Evolutionary conservation across 139 green algal genomes (phyloP), one percentile per base, ranked within the genome.

Genomic region (Closterium sp.): DNA sequence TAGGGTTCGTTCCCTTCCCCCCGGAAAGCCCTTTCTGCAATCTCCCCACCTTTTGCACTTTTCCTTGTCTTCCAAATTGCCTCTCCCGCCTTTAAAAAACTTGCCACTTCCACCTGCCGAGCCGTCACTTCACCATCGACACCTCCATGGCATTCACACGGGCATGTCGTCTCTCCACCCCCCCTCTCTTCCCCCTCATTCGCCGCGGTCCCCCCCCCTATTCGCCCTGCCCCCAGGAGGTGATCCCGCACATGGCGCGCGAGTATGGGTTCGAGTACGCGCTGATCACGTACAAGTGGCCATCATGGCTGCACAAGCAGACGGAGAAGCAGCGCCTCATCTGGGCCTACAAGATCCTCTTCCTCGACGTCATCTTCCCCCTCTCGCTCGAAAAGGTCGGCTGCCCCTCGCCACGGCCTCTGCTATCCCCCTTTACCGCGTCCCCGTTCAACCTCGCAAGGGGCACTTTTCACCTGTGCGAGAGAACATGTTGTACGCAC

Each of bases 221-320:
- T 30, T 87, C 8, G 7, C 33, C n/a, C 32, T 23, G 3, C 31
- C 33, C 32, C 21, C 89, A 92, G 91, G 85, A 95, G 33, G 97
- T 98, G 84, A 93, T 99, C 21, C 98, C 98, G 2, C 92, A 96
- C 76, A 98, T 99, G 96, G 98, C 98, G 9, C 33, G 84, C 7
- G 81, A 93, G 69, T 94, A 94, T 66, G 84, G 95, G 64, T 99
- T 99, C 94, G 97, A 99, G 69, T 99, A 96, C 84, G 95, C 97
- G 93, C 97, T 99, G 88, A 96, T 99, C 16, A 99, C 98, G 9
- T 99, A 99, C 96, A 99, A 99, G 94, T 99, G 97, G 97, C 97
- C 97, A 2, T 95, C 95, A 88, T 99, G 97, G 97, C 96, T 99
- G 84, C 95, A 98, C 94, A 98, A 98, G 94, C 97, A 98, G 95